Evolutionary conservation across 208 protist genomes (phyloP), one percentile per base, ranked within the genome.

Genomic region (Leishmania turanica): DNA sequence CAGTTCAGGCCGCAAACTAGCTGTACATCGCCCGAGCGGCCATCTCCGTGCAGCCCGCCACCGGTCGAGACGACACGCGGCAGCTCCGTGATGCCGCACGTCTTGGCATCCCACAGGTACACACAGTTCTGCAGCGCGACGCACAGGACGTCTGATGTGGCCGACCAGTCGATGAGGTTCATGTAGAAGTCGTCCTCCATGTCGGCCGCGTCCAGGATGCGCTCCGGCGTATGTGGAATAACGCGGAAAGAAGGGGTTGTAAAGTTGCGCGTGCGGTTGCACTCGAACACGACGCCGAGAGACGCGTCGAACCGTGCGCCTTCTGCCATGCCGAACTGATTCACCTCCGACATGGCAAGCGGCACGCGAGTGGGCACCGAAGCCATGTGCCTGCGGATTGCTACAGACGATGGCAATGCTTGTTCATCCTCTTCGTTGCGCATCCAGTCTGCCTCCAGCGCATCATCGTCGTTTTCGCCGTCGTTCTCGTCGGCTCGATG

Each of bases 181-280:
- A 99, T 91, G 92, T 99, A 99, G 82, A 99, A 99, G 92, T 99
- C 99, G 80, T 99, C 99, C 69, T 98, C 84, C 73, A 99, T 89
- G 76, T 99, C 98, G 1, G 99, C 99, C 40, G 99, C 99, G 86
- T 99, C 99, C 1, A 99, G 89, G 62, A 99, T 99, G 78, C 97
- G 91, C 75, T 99, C 97, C 3, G 98, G 95, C 3, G 92, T 97
- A 70, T 98, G 89, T 24, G 98, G 90, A 79, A 99, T 99, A 62
- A 96, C 78, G 54, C 96, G 91, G 82, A 98, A 98, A 1, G 87
- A 88, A 56, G 88, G 76, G 47, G 90, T 92, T 45, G 75, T 85
- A 83, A 98, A 98, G 85, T 98, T 98, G 54, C 88, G 83, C 8
- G 84, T 85, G 62, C 91, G 88, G 83, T 98, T 98, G 77, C 83